Percentiles rank a stretch among this genome's conserved stretches.
These are phyloP conservation scores for Phaeosphaeriaceae sp. DNA, from an alignment of 2,329 filamentous ascomycete genomes.

Conservation along the genomic window DNA sequence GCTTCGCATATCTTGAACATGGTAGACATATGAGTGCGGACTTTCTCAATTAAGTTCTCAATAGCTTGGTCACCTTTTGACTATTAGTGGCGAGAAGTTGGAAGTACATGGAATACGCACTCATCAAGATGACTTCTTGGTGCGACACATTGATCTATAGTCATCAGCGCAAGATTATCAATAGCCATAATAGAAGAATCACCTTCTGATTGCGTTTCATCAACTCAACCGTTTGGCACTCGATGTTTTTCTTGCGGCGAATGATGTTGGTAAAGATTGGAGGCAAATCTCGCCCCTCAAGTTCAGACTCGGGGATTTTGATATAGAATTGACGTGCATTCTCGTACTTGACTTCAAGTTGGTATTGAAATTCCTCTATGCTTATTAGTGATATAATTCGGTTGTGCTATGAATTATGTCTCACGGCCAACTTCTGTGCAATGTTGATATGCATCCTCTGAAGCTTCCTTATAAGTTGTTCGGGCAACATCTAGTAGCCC, in stretches of 20 bases:
- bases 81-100: slow-evolving; percentile 3
- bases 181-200: background rate
- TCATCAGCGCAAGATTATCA: slow-evolving; percentile 1
- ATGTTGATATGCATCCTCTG: slow-evolving; percentile 75
- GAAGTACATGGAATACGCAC: slow-evolving; percentile 39
- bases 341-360: slow-evolving; percentile 76
- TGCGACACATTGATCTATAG: slow-evolving; percentile 76
- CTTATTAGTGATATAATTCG: background rate
- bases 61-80: slow-evolving; percentile 68
- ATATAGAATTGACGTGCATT: slow-evolving; percentile 80
- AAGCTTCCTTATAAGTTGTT: slow-evolving; percentile 88
- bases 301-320: slow-evolving; percentile 65
- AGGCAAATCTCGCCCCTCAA: slow-evolving; percentile 67
- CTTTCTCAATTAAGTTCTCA: slow-evolving; percentile 71
- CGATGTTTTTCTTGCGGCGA: slow-evolving; percentile 74
- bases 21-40: slow-evolving; percentile 72
- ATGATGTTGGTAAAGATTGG: slow-evolving; percentile 78
- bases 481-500: slow-evolving; percentile 87
- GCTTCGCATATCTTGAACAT: slow-evolving; percentile 88
- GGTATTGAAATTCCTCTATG: slow-evolving; percentile 60
- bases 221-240: slow-evolving; percentile 86
- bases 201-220: slow-evolving; percentile 73
- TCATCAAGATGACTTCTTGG: slow-evolving; percentile 82
- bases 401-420: slow-evolving; percentile 12
- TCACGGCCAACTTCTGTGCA: slow-evolving; percentile 70